Conservation (phyloP, 768 basidiomycete species). For the Hericium erinaceus region DNA sequence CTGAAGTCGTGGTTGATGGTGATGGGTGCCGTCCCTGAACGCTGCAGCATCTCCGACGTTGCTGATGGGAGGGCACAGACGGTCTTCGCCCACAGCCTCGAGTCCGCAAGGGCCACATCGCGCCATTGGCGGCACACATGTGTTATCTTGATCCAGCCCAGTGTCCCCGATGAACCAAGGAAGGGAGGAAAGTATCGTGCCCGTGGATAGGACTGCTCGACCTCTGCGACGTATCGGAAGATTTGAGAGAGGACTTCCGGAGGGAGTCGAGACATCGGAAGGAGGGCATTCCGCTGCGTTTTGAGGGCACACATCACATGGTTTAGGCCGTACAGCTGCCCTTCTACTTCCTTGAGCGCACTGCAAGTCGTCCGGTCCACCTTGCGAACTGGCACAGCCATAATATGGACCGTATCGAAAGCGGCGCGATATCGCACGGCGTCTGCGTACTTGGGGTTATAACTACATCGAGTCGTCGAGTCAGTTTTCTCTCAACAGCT, state of each 20-base stretch:
- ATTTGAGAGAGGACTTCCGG: neutral
- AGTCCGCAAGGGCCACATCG: neutral
- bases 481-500: too few relatives aligned
- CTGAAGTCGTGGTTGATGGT: neutral
- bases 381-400: too few relatives aligned
- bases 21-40: neutral
- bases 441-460: too few relatives aligned
- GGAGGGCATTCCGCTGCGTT: neutral
- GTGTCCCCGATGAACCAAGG: neutral
- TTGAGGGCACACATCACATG: neutral
- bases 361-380: too few relatives aligned
- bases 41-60: neutral
- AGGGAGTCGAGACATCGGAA: neutral
- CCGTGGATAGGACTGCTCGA: neutral
- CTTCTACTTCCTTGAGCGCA: neutral
- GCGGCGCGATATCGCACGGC: too few relatives aligned
- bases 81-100: neutral
- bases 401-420: too few relatives aligned
- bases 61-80: neutral
- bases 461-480: too few relatives aligned
- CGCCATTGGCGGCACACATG: neutral
- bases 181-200: neutral
- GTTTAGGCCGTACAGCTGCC: neutral
- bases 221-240: neutral
- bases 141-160: neutral